Conservation (phyloP, 129 eudicot genomes). For the Daucus carota region DH1_v3.0 NC_030384.2:34311001-34311500, state of each 20-base stretch:
- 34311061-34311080: slow-evolving; percentile 37
- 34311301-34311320: slow-evolving; percentile 15
- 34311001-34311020: slow-evolving; percentile 26
- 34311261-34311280: slow-evolving; percentile 21
- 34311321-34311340: slow-evolving; percentile 22
- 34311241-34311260: slow-evolving; percentile 48
- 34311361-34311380: slow-evolving; percentile 88
- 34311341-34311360: slow-evolving; percentile 65
- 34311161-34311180: slow-evolving; percentile 82
- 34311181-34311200: slow-evolving; percentile 77
- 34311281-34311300: slow-evolving; percentile 15
- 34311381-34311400: slow-evolving; percentile 54
- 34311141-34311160: slow-evolving; percentile 36
- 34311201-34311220: slow-evolving; percentile 66
- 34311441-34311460: slow-evolving; percentile 54
- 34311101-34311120: slow-evolving; percentile 22
- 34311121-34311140: slow-evolving; percentile 39
- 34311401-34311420: slow-evolving; percentile 68
- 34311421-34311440: slow-evolving; percentile 50
- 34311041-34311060: slow-evolving; percentile 26
- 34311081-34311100: slow-evolving; percentile 60
- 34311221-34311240: slow-evolving; percentile 72
- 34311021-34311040: slow-evolving; percentile 35
- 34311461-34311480: slow-evolving; percentile 40
- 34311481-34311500: slow-evolving; percentile 19